These are phyloP conservation scores for Diaporthe nobilis DNA, from an alignment of 2,329 filamentous ascomycete species.

Conservation along the genomic window DNA sequence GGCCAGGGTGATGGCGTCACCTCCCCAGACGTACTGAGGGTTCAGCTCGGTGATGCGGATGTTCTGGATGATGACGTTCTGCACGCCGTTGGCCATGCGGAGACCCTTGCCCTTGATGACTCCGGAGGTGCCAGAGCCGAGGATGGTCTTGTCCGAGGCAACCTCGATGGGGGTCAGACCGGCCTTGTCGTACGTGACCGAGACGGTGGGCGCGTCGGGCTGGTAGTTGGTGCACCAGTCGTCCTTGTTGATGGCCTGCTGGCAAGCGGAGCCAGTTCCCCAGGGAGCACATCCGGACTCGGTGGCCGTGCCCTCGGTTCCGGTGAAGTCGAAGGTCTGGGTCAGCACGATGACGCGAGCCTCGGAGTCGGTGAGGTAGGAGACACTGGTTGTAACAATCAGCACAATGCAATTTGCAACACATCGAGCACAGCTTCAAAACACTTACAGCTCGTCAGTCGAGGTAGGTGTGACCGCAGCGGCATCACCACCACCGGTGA, in stretches of 20 bases:
- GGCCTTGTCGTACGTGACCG: constrained; percentile 65
- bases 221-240: constrained; percentile 73
- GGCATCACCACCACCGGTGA: constrained; percentile 72
- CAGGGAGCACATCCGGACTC: constrained; percentile 71
- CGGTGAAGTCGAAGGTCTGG: constrained; percentile 69
- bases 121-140: constrained; percentile 67
- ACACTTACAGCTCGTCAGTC: constrained; percentile 63
- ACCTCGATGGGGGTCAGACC: constrained; percentile 66
- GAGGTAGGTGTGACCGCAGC: constrained; percentile 66
- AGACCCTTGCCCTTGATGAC: constrained; percentile 72
- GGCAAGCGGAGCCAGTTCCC: constrained; percentile 67
- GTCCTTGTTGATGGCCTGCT: constrained; percentile 72
- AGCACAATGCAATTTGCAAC: neutral
- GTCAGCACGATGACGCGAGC: constrained; percentile 71
- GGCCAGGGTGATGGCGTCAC: constrained; percentile 69
- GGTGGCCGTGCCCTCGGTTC: constrained; percentile 66
- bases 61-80: constrained; percentile 74
- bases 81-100: constrained; percentile 60
- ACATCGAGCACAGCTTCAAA: neutral
- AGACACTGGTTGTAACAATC: constrained; percentile 50
- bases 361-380: constrained; percentile 67
- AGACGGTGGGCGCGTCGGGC: constrained; percentile 60
- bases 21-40: constrained; percentile 70
- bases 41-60: constrained; percentile 69
- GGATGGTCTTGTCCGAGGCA: constrained; percentile 69